Conservation (phyloP, 1,284 basidiomycete genomes). For the Sporisorium scitamineum region DNA sequence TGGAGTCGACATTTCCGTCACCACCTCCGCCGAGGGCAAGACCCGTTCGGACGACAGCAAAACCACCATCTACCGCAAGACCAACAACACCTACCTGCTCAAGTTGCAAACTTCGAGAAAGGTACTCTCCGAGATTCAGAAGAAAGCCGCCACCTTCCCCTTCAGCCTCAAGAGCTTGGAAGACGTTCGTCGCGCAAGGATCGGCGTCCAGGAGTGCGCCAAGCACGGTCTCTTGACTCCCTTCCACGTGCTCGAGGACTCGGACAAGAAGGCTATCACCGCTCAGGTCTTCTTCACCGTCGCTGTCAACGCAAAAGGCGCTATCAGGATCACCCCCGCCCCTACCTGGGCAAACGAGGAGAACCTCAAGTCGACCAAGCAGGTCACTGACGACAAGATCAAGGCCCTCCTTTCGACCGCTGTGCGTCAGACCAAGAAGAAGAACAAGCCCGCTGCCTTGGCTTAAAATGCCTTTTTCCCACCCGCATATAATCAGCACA, state of each 20-base stretch:
- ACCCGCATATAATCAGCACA: background rate
- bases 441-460: conserved; percentile 72
- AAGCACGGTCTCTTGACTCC: conserved; percentile 90
- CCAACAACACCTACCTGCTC: conserved; percentile 87
- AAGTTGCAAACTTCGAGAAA: conserved; percentile 97
- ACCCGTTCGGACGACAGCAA: conserved; percentile 87
- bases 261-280: conserved; percentile 59
- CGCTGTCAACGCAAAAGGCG: conserved; percentile 80
- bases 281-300: conserved; percentile 97
- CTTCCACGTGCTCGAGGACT: conserved; percentile 77
- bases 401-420: conserved; percentile 82
- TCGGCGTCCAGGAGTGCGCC: conserved; percentile 95
- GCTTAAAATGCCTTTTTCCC: conserved; percentile 7
- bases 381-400: conserved; percentile 60
- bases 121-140: conserved; percentile 95
- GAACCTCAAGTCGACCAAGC: conserved; percentile 81
- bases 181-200: conserved; percentile 92
- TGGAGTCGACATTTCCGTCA: conserved; percentile 89
- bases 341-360: conserved; percentile 94
- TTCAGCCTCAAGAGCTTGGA: conserved; percentile 94
- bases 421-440: conserved; percentile 91
- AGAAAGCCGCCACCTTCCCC: conserved; percentile 97
- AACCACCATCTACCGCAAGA: conserved; percentile 93
- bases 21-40: conserved; percentile 64
- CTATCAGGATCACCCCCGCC: conserved; percentile 84